Base-by-base conservation (phyloP, 768 basidiomycete species). In the Tulasnella calospora region DNA sequence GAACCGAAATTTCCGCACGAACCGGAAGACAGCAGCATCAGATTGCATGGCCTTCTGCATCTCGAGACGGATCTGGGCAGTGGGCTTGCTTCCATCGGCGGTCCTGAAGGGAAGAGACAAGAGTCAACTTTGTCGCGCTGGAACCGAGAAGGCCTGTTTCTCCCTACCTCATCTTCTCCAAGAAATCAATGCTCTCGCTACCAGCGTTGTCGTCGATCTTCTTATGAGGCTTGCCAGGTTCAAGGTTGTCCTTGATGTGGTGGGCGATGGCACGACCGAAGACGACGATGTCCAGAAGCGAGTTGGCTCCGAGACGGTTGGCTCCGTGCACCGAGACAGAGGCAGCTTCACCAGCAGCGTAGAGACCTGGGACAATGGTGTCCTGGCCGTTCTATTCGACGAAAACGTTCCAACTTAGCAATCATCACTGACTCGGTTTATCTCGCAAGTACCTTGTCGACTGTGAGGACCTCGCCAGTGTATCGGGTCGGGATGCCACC, bases 21-120 rank as follows among this genome's bases (percentile, higher is more conserved):
- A 91, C 91, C 95, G 89, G 90, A 99, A 99, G 80, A 99, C 97
- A 81, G 97, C 97, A 61, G 97, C 97, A 85, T 99, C 97, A 73
- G 92, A 85, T 85, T 99, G 96, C 96, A 99, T 99, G 51, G 95
- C 94, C 88, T 98, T 99, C 85, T 99, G 98, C 95, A 99, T 95
- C 83, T 94, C 92, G 73, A 98, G 84, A 80, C 98, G 90, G 83
- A 99, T 92, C 83, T 96, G 90, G 19, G 95, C 92, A 46, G 98
- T 99, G 41, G 94, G 88, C 82, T 93, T 89, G 35, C 92, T 88
- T 36, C 98, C 98, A 81, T 90, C 87, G 12, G 95, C 86, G 73
- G 89, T 94, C 82, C 95, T 90, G 82, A 81, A 44, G 44, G 69
- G 57, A 76, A 33, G 74, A 36, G n/a, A n/a, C n/a, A 74, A 35